Conservation (phyloP, 1,139 yeast species). For the Lodderomyces metapsilosis region DNA sequence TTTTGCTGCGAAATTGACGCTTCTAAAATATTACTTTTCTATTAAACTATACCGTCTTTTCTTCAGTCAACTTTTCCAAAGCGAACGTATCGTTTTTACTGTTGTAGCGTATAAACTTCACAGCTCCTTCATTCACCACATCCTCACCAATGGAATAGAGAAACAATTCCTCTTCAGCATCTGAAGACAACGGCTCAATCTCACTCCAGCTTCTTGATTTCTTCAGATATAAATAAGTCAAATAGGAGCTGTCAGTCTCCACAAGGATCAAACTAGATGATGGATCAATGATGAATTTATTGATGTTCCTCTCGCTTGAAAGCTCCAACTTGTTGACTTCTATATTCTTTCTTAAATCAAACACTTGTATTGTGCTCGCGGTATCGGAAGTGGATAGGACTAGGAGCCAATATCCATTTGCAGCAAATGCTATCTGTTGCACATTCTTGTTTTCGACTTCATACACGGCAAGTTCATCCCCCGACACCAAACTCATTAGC, state of each 20-base stretch:
- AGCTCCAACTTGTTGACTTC: constrained; percentile 27
- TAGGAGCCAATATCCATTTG: constrained; percentile 70
- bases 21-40: no score
- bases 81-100: neutral
- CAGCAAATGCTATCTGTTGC: constrained; percentile 49
- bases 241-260: constrained; percentile 15
- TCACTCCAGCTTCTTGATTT: constrained; percentile 44
- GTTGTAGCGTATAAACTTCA: neutral
- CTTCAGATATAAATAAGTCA: constrained; percentile 37
- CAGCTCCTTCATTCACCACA: neutral
- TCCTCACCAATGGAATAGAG: constrained; percentile 1
- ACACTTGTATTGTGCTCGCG: constrained; percentile 36
- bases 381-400: constrained; percentile 21
- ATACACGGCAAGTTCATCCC: constrained; percentile 40
- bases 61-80: neutral
- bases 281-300: constrained; percentile 42
- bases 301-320: constrained; percentile 12
- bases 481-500: constrained; percentile 18
- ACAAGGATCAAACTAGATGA: constrained; percentile 38
- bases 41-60: neutral
- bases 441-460: constrained; percentile 13
- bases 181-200: neutral
- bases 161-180: neutral
- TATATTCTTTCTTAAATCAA: constrained; percentile 54
- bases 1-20: no score